Percentiles rank a stretch among this genome's conserved stretches.
Evolutionary conservation across 2,329 filamentous ascomycete genomes (phyloP).

Genomic region (Xylariaceae sp.): DNA sequence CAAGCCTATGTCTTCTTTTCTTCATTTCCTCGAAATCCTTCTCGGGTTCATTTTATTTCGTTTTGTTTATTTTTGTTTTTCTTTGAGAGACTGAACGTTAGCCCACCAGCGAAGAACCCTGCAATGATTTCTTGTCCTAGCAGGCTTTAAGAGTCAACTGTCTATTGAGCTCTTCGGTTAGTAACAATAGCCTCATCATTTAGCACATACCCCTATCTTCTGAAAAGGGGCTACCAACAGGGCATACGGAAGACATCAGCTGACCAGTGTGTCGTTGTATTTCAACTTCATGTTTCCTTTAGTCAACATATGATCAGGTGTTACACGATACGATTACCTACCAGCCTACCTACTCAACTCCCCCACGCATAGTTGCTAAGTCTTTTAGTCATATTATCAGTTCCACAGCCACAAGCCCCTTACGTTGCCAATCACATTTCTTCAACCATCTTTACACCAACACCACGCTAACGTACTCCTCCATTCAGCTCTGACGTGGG

Average conservation of each 20-base stretch:
- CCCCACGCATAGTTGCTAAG: not conserved
- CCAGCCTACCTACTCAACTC: no score
- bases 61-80: no score
- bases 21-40: not conserved
- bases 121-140: not conserved
- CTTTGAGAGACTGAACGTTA: not conserved
- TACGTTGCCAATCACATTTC: not conserved
- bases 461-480: not conserved
- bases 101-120: not conserved
- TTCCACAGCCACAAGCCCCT: not conserved
- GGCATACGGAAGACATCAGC: not conserved
- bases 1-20: not conserved
- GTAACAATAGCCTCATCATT: not conserved
- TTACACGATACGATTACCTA: not conserved
- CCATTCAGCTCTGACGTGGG: not conserved
- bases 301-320: not conserved
- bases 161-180: no score
- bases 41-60: no score
- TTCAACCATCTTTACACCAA: not conserved
- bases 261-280: not conserved
- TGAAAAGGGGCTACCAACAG: not conserved
- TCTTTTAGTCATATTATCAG: not conserved
- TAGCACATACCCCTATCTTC: not conserved
- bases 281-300: not conserved
- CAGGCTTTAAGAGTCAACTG: not conserved